Base-by-base conservation (phyloP, 768 basidiomycete genomes). In the Boletus bicolor region DNA sequence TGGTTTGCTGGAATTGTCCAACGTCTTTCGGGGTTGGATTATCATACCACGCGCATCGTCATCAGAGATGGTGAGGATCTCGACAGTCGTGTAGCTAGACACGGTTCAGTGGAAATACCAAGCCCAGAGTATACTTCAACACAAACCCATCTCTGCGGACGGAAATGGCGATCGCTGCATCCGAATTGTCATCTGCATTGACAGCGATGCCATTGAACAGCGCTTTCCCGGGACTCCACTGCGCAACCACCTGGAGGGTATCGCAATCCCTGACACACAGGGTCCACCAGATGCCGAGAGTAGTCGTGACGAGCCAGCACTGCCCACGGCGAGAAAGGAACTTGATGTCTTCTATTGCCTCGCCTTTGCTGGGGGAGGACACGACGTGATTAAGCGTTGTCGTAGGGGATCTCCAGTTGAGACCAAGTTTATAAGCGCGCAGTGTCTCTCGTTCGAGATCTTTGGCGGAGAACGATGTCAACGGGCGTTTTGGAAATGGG, bases 271-370 rank as follows among this genome's bases (percentile, higher is more conserved):
- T 86, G 19, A 84, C 61, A 1, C 76, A 73, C 45, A 87, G 60
- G 17, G 75, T 72, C 39, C 82, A 82, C 86, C 86, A 88, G 48
- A 88, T 79, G 7, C 77, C 75, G 56, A 80, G 80, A 4, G 82
- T 83, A 9, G 83, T 75, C 7, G 81, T 81, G 53, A 85, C 49
- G 4, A 87, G 50, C 67, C 80, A 77, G 43, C 66, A 71, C 7
- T 73, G 76, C 1, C 68, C 75, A 38, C 68, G 68, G 6, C 77
- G 77, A 8, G 78, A 79, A 0, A 87, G 53, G 59, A 88, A 82
- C 14, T 74, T 78, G 15, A 87, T 73, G 11, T 82, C 76, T 14
- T 79, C 77, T 15, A 88, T 75, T 1, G 75, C 67, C 0, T 77
- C 79, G 30, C 74, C 75, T 41, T 69, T 74, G 28, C 72, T 72